Percentiles rank a stretch among this genome's conserved stretches.
These are phyloP conservation scores for Mycena pura DNA, from an alignment of 768 basidiomycete genomes.

Conservation along the genomic window DNA sequence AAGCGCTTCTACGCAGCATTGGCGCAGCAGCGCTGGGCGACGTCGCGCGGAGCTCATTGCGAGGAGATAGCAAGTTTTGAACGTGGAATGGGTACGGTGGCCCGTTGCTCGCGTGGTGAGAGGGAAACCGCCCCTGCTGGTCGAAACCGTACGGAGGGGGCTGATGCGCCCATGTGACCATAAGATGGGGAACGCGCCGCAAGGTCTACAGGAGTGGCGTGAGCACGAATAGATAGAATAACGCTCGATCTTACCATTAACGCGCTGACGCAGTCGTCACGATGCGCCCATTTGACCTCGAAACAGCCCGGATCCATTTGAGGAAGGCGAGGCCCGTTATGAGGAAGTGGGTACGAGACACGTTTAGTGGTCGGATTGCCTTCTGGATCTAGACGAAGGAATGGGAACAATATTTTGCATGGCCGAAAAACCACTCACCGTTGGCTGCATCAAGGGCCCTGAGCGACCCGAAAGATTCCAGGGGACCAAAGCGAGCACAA, in stretches of 20 bases:
- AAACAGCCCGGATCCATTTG: slow-evolving; percentile 69
- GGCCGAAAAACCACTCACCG: slow-evolving; percentile 21
- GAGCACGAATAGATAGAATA: slow-evolving; percentile 2
- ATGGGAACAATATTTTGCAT: background rate
- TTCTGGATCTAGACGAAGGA: slow-evolving; percentile 4
- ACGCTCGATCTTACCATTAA: slow-evolving; percentile 56
- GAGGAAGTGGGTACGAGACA: slow-evolving; percentile 54
- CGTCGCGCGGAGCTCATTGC: slow-evolving; percentile 14
- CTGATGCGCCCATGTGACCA: slow-evolving; percentile 83
- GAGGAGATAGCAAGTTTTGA: slow-evolving; percentile 29
- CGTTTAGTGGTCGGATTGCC: background rate
- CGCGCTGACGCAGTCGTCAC: slow-evolving; percentile 78
- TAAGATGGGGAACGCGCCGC: slow-evolving; percentile 71
- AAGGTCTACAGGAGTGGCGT: slow-evolving; percentile 60
- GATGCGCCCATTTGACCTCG: slow-evolving; percentile 81
- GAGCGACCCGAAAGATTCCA: slow-evolving; percentile 61
- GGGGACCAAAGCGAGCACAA: slow-evolving; percentile 63
- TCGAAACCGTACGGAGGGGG: slow-evolving; percentile 36
- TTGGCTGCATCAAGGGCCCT: slow-evolving; percentile 17
- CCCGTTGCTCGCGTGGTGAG: slow-evolving; percentile 21
- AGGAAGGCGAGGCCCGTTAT: slow-evolving; percentile 59
- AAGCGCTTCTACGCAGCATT: background rate
- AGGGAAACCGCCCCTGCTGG: slow-evolving; percentile 18
- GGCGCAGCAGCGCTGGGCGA: slow-evolving; percentile 10
- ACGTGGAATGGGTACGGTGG: slow-evolving; percentile 40